Evolutionary conservation across 352 stramenopile genomes (phyloP), one percentile per base, ranked within the genome.

Genomic region (Globisporangium uncinulatum): DNA sequence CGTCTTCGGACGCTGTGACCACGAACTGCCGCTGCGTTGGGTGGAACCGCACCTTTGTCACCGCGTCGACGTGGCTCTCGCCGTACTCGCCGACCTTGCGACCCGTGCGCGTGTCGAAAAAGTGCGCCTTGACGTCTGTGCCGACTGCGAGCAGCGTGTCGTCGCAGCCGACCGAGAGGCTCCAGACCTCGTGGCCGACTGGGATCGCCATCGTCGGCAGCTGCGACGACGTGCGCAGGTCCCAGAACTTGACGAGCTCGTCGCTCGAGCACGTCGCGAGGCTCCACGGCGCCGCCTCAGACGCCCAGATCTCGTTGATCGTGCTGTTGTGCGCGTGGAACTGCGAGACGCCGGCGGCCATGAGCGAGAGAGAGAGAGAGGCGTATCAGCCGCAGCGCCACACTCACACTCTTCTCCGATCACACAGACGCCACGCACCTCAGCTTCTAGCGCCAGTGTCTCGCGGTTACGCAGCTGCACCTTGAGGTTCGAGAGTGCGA

Each of bases 1-100:
- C 89, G 62, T 97, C 89, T 57, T 97, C 89, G 3, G 87, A 96
- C 6, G 82, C 89, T n/a, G 89, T 95, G 46, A 92, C 80, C 32
- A 97, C 74, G 63, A 89, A 92, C 14, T 77, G 70, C 24, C 58
- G 71, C 29, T 90, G 78, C 37, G 69, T 76, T 41, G 89, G 89
- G 57, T 95, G 85, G 70, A 95, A 96, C 3, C 74, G 79, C 24
- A 97, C 86, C 44, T 90, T 79, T 37, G 89, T 97, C 49, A 97
- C 74, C 37, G 85, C 77, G 61, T 96, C 87, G 21, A 92, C 80
- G 68, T 96, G 87, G 64, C 85, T 94, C 57, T 97, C 89, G 20
- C 76, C 79, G 59, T 96, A 97, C 43, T 83, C 74, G 6, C 86
- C 83, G 4, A 96, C 69, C 43, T 76, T 73, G 42, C 58, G 64